Evolutionary conservation across 2,329 filamentous ascomycete species (phyloP), one percentile per base, ranked within the genome.

Genomic region (Colletotrichum ledebouriae): DNA sequence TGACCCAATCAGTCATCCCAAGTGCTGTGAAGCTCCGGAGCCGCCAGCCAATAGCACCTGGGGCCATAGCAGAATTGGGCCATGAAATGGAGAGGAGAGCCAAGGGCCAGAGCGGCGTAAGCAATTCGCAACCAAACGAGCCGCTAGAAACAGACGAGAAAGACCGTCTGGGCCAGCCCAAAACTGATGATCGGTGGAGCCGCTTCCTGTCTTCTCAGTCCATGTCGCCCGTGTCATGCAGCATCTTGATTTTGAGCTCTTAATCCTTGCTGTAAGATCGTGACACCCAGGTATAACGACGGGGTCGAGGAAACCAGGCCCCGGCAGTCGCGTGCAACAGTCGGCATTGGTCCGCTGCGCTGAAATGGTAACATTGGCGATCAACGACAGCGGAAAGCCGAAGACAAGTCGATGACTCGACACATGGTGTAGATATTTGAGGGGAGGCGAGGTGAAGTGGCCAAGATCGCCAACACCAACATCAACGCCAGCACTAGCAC

Each of bases 181-280:
- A 59, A 65, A 47, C 47, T 49, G 60, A 64, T 50, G 60, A 68
- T 64, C 41, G 55, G 47, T 68, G 61, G 65, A 65, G 65, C 50
- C 59, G 29, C 41, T 17, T 17, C 29, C 12, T 44, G 13, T 39
- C n/a, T 57, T 41, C 52, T 55, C 25, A 61, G 58, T 61, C 22
- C 29, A 61, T 52, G 13, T 42, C 46, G 46, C 34, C 46, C 47
- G 29, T 61, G 44, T 34, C 44, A 33, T 42, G 47, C 44, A 46
- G 46, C 29, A 57, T 63, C 42, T 50, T 61, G 22, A 44, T 42
- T 55, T 25, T 20, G 57, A 50, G 17, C 34, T 37, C 50, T 59
- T 57, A 63, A 63, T 52, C 59, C 59, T 58, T 52, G 63, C 44
- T 42, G 37, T 57, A 52, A 58, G 29, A 58, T 57, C 42, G 63